Percentiles rank a stretch among this genome's conserved stretches.
Conservation (phyloP, 164 flowering plant genomes). For the Magnolia changhungtana region DNA sequence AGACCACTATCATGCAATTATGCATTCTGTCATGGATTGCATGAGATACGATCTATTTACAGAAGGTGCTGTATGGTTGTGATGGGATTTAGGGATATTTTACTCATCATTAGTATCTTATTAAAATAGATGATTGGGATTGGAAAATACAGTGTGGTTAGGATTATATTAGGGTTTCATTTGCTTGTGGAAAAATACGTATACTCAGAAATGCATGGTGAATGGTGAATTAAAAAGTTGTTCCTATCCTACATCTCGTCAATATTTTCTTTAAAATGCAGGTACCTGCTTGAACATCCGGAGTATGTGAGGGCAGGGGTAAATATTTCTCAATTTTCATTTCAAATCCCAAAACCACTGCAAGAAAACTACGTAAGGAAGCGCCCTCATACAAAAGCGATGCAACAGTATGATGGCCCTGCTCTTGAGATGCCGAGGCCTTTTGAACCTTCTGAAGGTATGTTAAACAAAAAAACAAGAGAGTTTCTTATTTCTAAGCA, state of each 20-base stretch:
- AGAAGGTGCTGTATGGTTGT: too few relatives aligned
- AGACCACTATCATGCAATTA: too few relatives aligned
- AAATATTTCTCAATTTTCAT: conserved; percentile 63
- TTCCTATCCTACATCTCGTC: background rate
- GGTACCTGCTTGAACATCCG: conserved; percentile 64
- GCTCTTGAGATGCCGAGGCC: conserved; percentile 13
- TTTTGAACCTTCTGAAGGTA: conserved; percentile 42
- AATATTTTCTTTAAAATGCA: conserved; percentile 18
- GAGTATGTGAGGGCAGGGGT: conserved; percentile 52
- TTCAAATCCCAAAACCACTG: conserved; percentile 78
- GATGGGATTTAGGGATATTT: too few relatives aligned
- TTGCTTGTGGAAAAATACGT: too few relatives aligned
- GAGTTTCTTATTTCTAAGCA: background rate
- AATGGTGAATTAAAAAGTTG: too few relatives aligned
- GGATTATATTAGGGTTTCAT: too few relatives aligned
- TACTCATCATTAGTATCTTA: too few relatives aligned
- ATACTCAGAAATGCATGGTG: too few relatives aligned
- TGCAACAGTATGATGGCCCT: conserved; percentile 19
- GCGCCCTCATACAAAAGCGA: conserved; percentile 34
- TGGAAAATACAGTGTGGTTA: too few relatives aligned
- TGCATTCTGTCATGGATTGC: too few relatives aligned
- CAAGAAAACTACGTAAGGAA: conserved; percentile 79
- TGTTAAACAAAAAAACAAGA: background rate
- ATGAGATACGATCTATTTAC: too few relatives aligned
- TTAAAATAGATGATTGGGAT: too few relatives aligned